Evolutionary conservation across 495 filamentous ascomycete species (phyloP), one percentile per base, ranked within the genome.

Genomic region (Alectoria sarmentosa): DNA sequence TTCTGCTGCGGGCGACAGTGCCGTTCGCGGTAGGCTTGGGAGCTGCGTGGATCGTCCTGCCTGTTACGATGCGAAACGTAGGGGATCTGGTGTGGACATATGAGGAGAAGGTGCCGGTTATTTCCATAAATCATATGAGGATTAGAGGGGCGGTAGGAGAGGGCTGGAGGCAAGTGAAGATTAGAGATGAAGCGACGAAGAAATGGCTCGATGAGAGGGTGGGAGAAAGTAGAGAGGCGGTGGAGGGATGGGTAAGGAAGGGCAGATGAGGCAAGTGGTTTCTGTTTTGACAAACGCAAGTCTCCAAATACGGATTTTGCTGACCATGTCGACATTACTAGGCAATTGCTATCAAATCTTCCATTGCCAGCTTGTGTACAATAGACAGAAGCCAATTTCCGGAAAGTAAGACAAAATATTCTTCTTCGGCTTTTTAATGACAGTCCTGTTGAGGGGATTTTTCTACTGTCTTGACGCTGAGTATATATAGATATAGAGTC

Each of bases 191-290:
- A 54, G 82, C 90, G 74, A 84, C 82, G 34, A 81, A 85, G 69
- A 80, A 76, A 65, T 90, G 87, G 80, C 83, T 91, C 71, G 86
- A 93, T 70, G 88, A 91, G 63, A 88, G 85, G 75, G 88, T 96
- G 59, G 80, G 76, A 58, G 82, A 85, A 30, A 84, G 81, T 58
- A 82, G 91, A 68, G 88, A 90, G 77, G 81, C 79, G 67, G 74
- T 96, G 46, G 92, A 97, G 80, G 86, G 84, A 42, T 88, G 92
- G 89, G 89, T 98, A 44, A 89, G 84, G 78, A 93, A 96, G 81
- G 91, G 90, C 52, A 88, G 88, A 80, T 89, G 57, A 65, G 42
- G 41, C 17, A 46, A 37, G 13, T 42, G 23, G 38, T 38, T 1
- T 5, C 11, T 32, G 0, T 52, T 15, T 23, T 38, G 11, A 17